Conservation (phyloP, 2,329 filamentous ascomycete genomes). For the Claviceps monticola region DNA sequence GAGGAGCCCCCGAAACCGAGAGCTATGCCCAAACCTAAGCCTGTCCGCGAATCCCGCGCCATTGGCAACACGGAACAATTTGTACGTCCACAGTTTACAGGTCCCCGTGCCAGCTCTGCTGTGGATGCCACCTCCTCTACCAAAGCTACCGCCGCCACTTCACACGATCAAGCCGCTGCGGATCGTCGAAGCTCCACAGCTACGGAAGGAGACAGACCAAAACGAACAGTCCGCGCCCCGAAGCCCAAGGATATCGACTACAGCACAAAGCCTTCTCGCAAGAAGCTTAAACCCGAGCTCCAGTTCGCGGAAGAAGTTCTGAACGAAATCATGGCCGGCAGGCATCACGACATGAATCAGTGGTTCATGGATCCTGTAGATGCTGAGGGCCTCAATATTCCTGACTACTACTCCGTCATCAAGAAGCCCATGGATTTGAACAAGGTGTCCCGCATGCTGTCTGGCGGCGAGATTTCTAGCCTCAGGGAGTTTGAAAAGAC, state of each 20-base stretch:
- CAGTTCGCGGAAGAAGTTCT: conserved; percentile 80
- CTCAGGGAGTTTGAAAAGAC: conserved; percentile 79
- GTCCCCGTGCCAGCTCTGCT: conserved; percentile 16
- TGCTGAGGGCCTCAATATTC: conserved; percentile 85
- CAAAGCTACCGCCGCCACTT: conserved; percentile 9
- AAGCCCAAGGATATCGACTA: conserved; percentile 89
- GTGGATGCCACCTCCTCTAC: conserved; percentile 10
- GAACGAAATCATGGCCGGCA: conserved; percentile 61
- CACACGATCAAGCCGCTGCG: conserved; percentile 10
- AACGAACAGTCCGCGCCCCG: conserved; percentile 85
- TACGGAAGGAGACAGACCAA: conserved; percentile 65
- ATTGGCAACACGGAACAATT: conserved; percentile 12
- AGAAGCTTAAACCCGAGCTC: conserved; percentile 79
- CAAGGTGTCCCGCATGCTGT: conserved; percentile 68
- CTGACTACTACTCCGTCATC: conserved; percentile 82
- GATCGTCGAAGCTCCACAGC: conserved; percentile 58
- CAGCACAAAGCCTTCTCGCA: conserved; percentile 58
- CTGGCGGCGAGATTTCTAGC: conserved; percentile 63
- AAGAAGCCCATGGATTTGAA: conserved; percentile 93
- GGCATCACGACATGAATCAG: conserved; percentile 52
- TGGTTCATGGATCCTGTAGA: conserved; percentile 81
- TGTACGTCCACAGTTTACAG: conserved; percentile 17
- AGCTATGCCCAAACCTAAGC: conserved; percentile 27
- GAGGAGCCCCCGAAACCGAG: conserved; percentile 46
- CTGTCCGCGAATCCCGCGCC: conserved; percentile 21